phyloP scores from a whole-genome alignment of 306 rosid species.

The Vigna radiata region DNA sequence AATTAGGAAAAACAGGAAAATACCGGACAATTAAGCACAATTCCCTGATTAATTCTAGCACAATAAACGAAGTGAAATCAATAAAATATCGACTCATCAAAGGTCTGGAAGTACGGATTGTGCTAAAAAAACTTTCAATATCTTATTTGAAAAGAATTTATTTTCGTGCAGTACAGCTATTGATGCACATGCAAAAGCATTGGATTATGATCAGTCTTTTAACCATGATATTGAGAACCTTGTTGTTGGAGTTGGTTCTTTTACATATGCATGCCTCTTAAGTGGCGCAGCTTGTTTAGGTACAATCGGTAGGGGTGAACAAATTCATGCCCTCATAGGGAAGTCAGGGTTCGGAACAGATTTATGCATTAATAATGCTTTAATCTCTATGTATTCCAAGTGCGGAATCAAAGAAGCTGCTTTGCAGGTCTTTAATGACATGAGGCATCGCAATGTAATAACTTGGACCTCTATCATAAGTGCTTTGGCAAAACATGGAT shows the following conservation, averaged over 20 bases:
- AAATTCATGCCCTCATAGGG: slow-evolving; percentile 58
- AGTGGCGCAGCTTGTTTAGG: slow-evolving; percentile 72
- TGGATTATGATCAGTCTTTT: slow-evolving; percentile 48
- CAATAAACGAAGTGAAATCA: too few relatives aligned
- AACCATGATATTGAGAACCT: slow-evolving; percentile 44
- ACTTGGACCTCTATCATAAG: slow-evolving; percentile 72
- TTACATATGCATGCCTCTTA: slow-evolving; percentile 68
- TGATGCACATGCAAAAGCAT: slow-evolving; percentile 47
- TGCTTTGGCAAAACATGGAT: slow-evolving; percentile 73
- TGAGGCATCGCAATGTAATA: slow-evolving; percentile 58
- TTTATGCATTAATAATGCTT: slow-evolving; percentile 56
- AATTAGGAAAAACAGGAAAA: too few relatives aligned
- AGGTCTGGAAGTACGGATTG: slow-evolving; percentile 64
- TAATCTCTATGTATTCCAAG: slow-evolving; percentile 75
- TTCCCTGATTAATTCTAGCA: too few relatives aligned
- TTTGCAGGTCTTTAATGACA: slow-evolving; percentile 56
- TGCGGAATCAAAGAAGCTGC: slow-evolving; percentile 70
- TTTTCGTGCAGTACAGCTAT: slow-evolving; percentile 44
- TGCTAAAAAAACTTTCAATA: slow-evolving; percentile 57
- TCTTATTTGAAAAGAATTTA: slow-evolving; percentile 64
- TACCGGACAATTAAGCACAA: too few relatives aligned
- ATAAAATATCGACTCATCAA: too few relatives aligned
- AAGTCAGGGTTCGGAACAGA: slow-evolving; percentile 55
- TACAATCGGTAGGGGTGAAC: slow-evolving; percentile 65
- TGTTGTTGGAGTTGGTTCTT: slow-evolving; percentile 55